Evolutionary conservation across 768 basidiomycete species (phyloP).

Genomic region (Rhodotorula diobovata): DNA sequence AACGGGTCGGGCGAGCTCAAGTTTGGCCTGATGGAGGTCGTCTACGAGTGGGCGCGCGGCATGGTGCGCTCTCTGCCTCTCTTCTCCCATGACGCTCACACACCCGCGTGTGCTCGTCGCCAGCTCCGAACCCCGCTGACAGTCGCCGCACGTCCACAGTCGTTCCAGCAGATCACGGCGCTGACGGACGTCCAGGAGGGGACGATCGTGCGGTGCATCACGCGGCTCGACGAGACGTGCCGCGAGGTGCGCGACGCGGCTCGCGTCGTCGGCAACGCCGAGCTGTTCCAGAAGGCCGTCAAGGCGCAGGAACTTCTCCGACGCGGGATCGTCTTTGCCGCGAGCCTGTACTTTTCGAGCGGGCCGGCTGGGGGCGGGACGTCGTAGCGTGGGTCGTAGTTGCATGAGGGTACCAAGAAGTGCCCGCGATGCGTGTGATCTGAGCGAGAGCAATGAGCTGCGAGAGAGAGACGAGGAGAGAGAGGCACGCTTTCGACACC

Average conservation of each 20-base stretch:
- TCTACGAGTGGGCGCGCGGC: constrained; percentile 98
- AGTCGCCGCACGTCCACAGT: constrained; percentile 53
- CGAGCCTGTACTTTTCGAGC: constrained; percentile 25
- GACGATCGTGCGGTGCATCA: constrained; percentile 93
- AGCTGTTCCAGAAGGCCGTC: constrained; percentile 96
- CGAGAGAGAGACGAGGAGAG: no score
- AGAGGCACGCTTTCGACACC: no score
- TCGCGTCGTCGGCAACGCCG: constrained; percentile 91
- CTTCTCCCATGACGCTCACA: not conserved
- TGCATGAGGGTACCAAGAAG: no score
- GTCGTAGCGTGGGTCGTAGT: not conserved
- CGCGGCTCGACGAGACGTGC: constrained; percentile 92
- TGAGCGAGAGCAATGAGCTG: no score
- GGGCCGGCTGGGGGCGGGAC: not conserved
- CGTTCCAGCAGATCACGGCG: constrained; percentile 87
- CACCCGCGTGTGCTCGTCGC: not conserved
- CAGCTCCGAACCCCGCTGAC: no score
- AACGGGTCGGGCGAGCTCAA: constrained; percentile 59
- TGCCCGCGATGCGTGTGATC: no score
- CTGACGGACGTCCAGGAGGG: constrained; percentile 95
- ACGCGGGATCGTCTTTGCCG: constrained; percentile 61
- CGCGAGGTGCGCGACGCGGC: constrained; percentile 95
- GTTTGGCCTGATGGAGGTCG: constrained; percentile 88
- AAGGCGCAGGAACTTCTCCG: constrained; percentile 89
- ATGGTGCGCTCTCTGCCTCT: constrained; percentile 61